A percentile compares a stretch with the other conserved stretches of the same genome.
These are phyloP conservation scores for Trichoderma sp. DNA, from an alignment of 2,329 filamentous ascomycete species.

Conservation along the genomic window DNA sequence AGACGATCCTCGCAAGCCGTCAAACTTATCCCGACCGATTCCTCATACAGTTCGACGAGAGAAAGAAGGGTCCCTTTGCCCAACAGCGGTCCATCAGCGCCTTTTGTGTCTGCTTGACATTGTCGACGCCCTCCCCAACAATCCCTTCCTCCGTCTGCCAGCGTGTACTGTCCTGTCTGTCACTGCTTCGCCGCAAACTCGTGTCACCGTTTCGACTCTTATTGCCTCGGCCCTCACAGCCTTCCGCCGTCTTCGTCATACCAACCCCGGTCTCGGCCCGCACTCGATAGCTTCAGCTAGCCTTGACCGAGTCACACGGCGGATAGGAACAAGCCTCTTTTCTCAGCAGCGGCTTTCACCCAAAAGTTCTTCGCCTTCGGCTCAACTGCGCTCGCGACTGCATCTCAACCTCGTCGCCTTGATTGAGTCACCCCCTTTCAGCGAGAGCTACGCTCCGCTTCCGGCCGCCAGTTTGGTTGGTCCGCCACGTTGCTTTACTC, in stretches of 20 bases:
- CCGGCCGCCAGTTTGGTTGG: conserved; percentile 27
- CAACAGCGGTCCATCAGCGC: not conserved
- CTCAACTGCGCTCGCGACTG: conserved; percentile 23
- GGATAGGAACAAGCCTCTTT: conserved; percentile 21
- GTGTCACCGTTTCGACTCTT: not conserved
- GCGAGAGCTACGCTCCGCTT: conserved; percentile 34
- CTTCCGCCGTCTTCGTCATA: conserved; percentile 13
- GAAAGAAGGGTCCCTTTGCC: conserved; percentile 32
- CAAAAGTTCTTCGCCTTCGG: conserved; percentile 23
- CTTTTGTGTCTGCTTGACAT: not conserved
- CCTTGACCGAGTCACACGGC: conserved; percentile 7
- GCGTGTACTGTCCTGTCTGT: not conserved
- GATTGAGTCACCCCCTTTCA: conserved; percentile 25
- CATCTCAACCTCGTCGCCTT: conserved; percentile 17
- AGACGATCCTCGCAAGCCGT: conserved; percentile 20
- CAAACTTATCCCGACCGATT: conserved; percentile 9
- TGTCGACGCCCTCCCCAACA: not conserved
- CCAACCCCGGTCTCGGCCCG: conserved; percentile 20
- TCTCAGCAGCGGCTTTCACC: conserved; percentile 21
- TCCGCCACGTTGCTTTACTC: conserved; percentile 24
- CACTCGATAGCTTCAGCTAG: conserved; percentile 1
- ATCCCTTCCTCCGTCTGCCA: not conserved
- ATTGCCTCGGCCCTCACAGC: not conserved
- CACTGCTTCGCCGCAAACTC: conserved; percentile 9
- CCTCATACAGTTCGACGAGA: conserved; percentile 28